phyloP scores from a whole-genome alignment of 1,284 basidiomycete genomes.

The Trichosporon ovoides region DNA sequence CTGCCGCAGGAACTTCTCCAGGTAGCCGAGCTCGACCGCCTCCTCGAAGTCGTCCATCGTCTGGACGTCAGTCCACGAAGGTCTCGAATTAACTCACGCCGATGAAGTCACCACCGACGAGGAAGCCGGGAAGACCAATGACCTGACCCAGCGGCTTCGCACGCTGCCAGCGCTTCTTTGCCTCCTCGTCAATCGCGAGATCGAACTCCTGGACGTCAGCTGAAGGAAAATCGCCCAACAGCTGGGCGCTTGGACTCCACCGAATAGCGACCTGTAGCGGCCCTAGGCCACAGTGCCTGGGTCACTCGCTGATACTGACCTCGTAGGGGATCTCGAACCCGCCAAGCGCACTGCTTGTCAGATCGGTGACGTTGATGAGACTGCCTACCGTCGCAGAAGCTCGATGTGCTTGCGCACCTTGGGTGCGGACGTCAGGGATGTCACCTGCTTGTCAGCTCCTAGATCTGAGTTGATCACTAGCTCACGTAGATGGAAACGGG shows the following conservation, averaged over 20 bases:
- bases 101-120: constrained; percentile 46
- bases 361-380: background rate
- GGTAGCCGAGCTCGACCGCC: constrained; percentile 39
- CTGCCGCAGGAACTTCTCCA: constrained; percentile 41
- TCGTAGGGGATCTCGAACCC: constrained; percentile 45
- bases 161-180: constrained; percentile 45
- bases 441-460: constrained; percentile 28
- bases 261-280: background rate
- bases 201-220: constrained; percentile 26
- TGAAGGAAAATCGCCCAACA: background rate
- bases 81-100: constrained; percentile 32
- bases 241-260: background rate
- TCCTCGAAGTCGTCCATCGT: constrained; percentile 48
- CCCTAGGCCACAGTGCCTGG: background rate
- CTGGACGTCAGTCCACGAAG: constrained; percentile 15
- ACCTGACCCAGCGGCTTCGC: constrained; percentile 41
- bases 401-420: constrained; percentile 43
- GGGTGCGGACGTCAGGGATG: constrained; percentile 41
- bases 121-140: constrained; percentile 43
- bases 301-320: constrained; percentile 20
- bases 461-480: background rate
- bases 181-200: constrained; percentile 42
- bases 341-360: constrained; percentile 10
- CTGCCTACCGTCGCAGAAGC: constrained; percentile 38
- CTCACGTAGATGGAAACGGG: constrained; percentile 37